phyloP scores from a whole-genome alignment of 2,329 filamentous ascomycete genomes.

The Dryadomyces quercus-mongolicae region DNA sequence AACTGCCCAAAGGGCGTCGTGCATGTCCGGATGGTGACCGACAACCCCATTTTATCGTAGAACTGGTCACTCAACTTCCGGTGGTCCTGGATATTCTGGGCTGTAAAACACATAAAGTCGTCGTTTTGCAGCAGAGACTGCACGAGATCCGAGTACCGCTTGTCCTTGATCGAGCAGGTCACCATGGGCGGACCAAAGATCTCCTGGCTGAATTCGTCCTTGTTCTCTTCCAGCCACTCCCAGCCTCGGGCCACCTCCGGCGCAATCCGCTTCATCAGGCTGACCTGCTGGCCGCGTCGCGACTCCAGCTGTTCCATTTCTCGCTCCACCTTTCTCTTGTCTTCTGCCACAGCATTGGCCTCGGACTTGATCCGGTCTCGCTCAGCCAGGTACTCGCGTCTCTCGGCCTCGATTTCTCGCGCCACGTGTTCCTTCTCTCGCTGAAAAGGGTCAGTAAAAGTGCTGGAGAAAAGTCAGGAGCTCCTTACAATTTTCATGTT shows the following conservation, averaged over 20 bases:
- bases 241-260: slow-evolving; percentile 58
- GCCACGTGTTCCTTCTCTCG: slow-evolving; percentile 46
- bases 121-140: slow-evolving; percentile 37
- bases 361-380: slow-evolving; percentile 5
- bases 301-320: slow-evolving; percentile 50
- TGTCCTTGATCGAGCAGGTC: slow-evolving; percentile 66
- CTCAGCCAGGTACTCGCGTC: slow-evolving; percentile 20
- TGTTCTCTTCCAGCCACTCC: slow-evolving; percentile 70
- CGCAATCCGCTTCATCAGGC: slow-evolving; percentile 48
- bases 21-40: slow-evolving; percentile 60
- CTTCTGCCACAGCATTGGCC: not conserved
- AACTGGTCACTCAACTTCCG: slow-evolving; percentile 57
- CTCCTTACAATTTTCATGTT: slow-evolving; percentile 64
- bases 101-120: slow-evolving; percentile 58
- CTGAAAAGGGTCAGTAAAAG: slow-evolving; percentile 21
- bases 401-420: slow-evolving; percentile 36
- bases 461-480: not conserved
- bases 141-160: slow-evolving; percentile 46
- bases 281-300: slow-evolving; percentile 60
- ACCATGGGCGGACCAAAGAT: slow-evolving; percentile 75
- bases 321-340: slow-evolving; percentile 14
- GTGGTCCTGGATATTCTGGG: slow-evolving; percentile 65
- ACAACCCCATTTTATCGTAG: slow-evolving; percentile 49
- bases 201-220: slow-evolving; percentile 55
- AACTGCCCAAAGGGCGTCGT: slow-evolving; percentile 41